phyloP scores from a whole-genome alignment of 192 early-diverging fungal species.

The Linnemannia hyalina region DNA sequence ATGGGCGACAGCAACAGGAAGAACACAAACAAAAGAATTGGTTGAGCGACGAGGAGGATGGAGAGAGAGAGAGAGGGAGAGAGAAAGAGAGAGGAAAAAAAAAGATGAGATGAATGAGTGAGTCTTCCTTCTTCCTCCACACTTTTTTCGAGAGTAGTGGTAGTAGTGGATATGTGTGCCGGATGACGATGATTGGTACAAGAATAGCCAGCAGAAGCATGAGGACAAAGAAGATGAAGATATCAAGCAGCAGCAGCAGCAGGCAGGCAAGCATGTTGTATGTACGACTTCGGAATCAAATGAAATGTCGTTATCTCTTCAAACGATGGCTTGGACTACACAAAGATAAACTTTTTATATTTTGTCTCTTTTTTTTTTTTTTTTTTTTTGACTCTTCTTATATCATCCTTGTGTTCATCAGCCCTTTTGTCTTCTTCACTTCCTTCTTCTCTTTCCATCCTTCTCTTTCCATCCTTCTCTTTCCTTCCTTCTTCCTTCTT shows the following conservation, averaged over 20 bases:
- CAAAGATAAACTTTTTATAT: background rate
- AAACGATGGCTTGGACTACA: background rate
- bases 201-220: background rate
- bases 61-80: background rate
- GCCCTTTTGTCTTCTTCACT: background rate
- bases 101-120: no score
- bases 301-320: background rate
- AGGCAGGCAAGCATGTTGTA: background rate
- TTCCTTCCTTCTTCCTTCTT: background rate
- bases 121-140: no score
- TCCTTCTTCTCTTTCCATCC: background rate
- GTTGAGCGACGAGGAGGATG: background rate
- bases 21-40: background rate
- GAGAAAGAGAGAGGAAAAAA: no score
- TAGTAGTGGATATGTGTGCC: no score
- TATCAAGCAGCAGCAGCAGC: background rate
- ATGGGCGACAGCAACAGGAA: background rate
- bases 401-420: background rate
- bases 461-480: background rate
- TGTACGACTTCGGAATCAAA: constrained; percentile 3
- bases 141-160: no score
- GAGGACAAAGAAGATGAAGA: background rate
- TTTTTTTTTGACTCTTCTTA: background rate
- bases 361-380: background rate
- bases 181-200: no score